These are phyloP conservation scores for Colletotrichum sp. DNA, from an alignment of 2,329 filamentous ascomycete species.

Conservation along the genomic window DNA sequence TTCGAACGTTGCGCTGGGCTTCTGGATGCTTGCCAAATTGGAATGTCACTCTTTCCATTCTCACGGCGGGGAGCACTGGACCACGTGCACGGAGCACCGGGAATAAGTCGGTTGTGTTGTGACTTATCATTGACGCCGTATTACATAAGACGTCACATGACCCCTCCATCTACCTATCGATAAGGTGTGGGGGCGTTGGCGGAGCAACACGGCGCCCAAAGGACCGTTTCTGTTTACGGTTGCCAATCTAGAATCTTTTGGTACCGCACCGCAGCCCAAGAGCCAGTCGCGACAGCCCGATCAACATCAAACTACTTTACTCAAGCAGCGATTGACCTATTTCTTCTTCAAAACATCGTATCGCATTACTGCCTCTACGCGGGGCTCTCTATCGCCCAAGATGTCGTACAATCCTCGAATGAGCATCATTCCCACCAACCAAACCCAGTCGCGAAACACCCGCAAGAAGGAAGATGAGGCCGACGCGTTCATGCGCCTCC, in stretches of 20 bases:
- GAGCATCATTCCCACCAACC: slow-evolving; percentile 62
- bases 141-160: not conserved
- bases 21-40: not conserved
- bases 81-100: not conserved
- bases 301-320: not conserved
- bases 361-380: not conserved
- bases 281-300: not conserved
- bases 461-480: slow-evolving; percentile 66
- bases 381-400: slow-evolving; percentile 21
- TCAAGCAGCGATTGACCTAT: not conserved
- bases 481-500: slow-evolving; percentile 64
- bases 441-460: slow-evolving; percentile 50
- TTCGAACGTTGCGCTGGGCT: not conserved
- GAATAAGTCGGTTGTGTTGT: not conserved
- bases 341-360: not conserved
- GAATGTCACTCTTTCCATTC: not conserved
- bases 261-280: not conserved
- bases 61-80: not conserved
- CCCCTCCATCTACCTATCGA: not conserved
- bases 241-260: not conserved
- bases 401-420: slow-evolving; percentile 67
- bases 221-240: not conserved
- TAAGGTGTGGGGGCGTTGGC: not conserved
- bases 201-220: slow-evolving; percentile 10
- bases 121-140: not conserved